A percentile compares a stretch with the other conserved stretches of the same genome.
phyloP scores from a whole-genome alignment of 345 rosid genomes.

The Bruguiera gymnorhiza region DNA sequence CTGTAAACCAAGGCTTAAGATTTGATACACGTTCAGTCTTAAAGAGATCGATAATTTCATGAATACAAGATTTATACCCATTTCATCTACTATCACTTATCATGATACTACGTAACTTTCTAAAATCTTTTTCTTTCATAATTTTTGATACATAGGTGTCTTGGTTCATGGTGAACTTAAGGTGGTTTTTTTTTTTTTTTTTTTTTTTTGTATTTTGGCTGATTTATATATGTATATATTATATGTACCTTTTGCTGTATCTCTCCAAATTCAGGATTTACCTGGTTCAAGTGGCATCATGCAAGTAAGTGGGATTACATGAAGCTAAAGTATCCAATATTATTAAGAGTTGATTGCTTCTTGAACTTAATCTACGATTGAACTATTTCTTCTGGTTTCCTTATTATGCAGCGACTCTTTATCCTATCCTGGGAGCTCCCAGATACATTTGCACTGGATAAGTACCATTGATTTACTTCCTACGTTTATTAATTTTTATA shows the following conservation, averaged over 20 bases:
- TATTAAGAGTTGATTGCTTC: neutral
- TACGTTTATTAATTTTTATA: no score
- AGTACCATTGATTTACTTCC: neutral
- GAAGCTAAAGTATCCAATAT: neutral
- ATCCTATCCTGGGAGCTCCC: conserved; percentile 92
- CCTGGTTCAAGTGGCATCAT: conserved; percentile 89
- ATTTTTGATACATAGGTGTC: no score
- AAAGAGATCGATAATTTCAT: neutral
- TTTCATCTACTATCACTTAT: no score
- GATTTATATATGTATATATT: neutral
- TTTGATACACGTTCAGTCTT: conserved; percentile 9
- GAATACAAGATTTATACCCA: no score
- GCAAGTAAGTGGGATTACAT: conserved; percentile 54
- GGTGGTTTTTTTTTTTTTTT: no score
- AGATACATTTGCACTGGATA: conserved; percentile 35
- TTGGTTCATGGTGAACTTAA: no score
- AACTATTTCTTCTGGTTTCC: conserved; percentile 57
- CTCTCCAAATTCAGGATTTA: conserved; percentile 53
- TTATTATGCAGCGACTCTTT: conserved; percentile 81
- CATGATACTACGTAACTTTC: neutral
- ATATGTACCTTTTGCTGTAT: neutral
- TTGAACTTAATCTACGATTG: no score
- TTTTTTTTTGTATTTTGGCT: no score
- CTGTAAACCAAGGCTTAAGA: conserved; percentile 81
- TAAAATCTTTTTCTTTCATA: no score